Evolutionary conservation across 2,329 filamentous ascomycete genomes (phyloP).

Genomic region (Sporothrix mexicana): DNA sequence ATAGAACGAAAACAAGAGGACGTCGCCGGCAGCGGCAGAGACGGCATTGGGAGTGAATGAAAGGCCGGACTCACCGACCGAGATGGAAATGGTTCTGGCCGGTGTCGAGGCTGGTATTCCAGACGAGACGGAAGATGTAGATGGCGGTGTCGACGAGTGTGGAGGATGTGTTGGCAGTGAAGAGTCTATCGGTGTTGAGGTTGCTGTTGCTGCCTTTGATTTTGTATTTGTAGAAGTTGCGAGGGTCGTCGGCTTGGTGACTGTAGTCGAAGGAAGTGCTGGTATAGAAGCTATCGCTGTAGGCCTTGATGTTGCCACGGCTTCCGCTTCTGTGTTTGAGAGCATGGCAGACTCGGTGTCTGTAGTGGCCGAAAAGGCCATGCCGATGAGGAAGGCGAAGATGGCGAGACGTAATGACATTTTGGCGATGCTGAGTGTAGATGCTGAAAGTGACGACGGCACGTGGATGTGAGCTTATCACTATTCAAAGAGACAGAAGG

Average conservation of each 20-base stretch:
- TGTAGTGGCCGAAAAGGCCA: not conserved
- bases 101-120: not conserved
- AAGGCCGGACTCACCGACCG: slow-evolving; percentile 51
- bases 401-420: slow-evolving; percentile 7
- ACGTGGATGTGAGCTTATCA: too few relatives aligned
- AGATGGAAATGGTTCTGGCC: slow-evolving; percentile 43
- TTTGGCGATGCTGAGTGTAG: not conserved
- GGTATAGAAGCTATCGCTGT: not conserved
- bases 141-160: not conserved
- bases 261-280: not conserved
- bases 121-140: not conserved
- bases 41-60: slow-evolving; percentile 53
- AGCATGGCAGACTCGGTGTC: not conserved
- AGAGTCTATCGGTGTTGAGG: not conserved
- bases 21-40: slow-evolving; percentile 53
- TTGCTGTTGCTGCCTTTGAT: not conserved
- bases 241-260: not conserved
- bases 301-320: not conserved
- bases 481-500: not conserved
- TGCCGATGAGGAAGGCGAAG: not conserved
- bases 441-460: not conserved
- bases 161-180: slow-evolving; percentile 31
- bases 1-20: slow-evolving; percentile 60
- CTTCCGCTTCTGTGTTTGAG: too few relatives aligned
- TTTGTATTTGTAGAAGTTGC: not conserved